Conservation (phyloP, 2,329 filamentous ascomycete species). For the Aspergillus awamori region DNA sequence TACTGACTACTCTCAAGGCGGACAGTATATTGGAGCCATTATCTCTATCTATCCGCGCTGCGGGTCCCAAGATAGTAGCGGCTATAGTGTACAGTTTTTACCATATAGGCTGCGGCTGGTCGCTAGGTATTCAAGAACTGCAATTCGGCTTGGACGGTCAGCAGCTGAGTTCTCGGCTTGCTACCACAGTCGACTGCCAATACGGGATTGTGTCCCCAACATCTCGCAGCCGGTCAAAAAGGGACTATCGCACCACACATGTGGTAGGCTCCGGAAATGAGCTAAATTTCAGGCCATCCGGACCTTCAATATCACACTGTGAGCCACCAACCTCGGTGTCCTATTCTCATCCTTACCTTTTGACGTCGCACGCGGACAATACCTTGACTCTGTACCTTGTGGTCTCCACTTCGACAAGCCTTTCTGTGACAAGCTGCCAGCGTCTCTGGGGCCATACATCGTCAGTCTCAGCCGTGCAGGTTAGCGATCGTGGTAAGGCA, state of each 20-base stretch:
- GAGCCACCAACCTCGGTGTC: constrained; percentile 65
- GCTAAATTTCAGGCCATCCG: constrained; percentile 17
- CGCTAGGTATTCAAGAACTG: constrained; percentile 87
- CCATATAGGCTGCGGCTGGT: constrained; percentile 78
- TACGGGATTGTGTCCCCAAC: constrained; percentile 30
- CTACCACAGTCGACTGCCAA: constrained; percentile 45
- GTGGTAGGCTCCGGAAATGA: constrained; percentile 30
- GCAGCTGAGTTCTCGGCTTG: constrained; percentile 41
- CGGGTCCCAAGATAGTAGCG: constrained; percentile 67
- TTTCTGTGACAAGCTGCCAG: constrained; percentile 72
- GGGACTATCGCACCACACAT: constrained; percentile 16
- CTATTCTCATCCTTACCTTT: constrained; percentile 81
- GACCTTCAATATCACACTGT: constrained; percentile 39
- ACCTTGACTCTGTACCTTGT: constrained; percentile 82
- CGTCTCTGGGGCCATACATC: constrained; percentile 91
- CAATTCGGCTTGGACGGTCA: constrained; percentile 60
- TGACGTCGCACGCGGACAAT: constrained; percentile 83
- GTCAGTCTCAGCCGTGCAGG: constrained; percentile 80
- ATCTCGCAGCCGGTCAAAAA: constrained; percentile 13
- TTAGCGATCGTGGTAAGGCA: constrained; percentile 81
- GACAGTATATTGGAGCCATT: constrained; percentile 77
- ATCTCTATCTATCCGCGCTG: constrained; percentile 77
- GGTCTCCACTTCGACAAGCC: constrained; percentile 65
- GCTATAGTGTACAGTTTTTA: constrained; percentile 86
- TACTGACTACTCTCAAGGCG: constrained; percentile 78